Conservation (phyloP, 2,329 filamentous ascomycete species). For the Aureobasidium sp. region DNA sequence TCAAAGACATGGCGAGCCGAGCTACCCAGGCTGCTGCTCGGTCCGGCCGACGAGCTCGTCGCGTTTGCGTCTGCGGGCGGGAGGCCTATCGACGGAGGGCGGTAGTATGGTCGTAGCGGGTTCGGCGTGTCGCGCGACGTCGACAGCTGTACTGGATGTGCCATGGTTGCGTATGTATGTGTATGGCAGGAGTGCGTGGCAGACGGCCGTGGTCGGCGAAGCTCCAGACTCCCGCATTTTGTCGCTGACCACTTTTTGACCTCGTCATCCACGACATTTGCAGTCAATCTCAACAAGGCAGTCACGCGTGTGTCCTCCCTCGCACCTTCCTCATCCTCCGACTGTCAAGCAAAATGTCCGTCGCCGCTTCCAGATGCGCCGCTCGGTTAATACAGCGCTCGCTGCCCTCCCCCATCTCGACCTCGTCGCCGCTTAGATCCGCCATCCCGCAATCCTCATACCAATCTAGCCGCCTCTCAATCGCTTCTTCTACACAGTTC, state of each 20-base stretch:
- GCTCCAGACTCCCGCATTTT: not conserved
- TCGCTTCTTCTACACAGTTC: not conserved
- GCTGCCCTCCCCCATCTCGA: slow-evolving; percentile 1
- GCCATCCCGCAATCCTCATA: slow-evolving; percentile 12
- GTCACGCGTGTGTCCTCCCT: not conserved
- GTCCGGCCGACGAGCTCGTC: slow-evolving; percentile 26
- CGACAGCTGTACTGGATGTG: slow-evolving; percentile 31
- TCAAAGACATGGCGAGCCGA: slow-evolving; percentile 78
- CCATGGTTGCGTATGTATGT: slow-evolving; percentile 7
- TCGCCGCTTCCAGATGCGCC: slow-evolving; percentile 6
- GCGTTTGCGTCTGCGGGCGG: slow-evolving; percentile 37
- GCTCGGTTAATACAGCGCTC: slow-evolving; percentile 2
- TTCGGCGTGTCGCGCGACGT: slow-evolving; percentile 47
- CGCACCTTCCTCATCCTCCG: not conserved
- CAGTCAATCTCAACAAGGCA: not conserved
- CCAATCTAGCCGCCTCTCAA: not conserved
- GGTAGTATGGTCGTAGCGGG: slow-evolving; percentile 64
- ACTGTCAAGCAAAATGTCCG: not conserved
- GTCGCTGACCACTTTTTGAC: slow-evolving; percentile 3
- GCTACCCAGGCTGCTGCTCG: slow-evolving; percentile 47
- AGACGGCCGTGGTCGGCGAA: not conserved
- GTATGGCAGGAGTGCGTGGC: not conserved
- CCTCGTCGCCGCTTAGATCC: slow-evolving; percentile 12
- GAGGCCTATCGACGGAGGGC: slow-evolving; percentile 60
- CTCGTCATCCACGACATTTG: not conserved